Evolutionary conservation across 2,329 filamentous ascomycete species (phyloP).

Genomic region (Bisporella sp.): DNA sequence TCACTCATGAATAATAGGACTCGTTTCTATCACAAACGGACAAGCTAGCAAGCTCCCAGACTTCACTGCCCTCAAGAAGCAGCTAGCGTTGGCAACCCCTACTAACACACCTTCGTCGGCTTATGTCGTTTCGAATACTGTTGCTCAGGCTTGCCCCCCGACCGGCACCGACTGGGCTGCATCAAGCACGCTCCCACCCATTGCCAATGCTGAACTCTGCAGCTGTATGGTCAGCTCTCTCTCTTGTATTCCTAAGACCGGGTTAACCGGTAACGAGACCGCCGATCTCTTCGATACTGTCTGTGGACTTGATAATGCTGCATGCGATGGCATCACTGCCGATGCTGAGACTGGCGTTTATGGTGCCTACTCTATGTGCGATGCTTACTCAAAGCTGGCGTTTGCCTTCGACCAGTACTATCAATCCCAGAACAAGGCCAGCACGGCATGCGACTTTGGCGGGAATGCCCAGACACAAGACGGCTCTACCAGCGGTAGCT

Average conservation of each 20-base stretch:
- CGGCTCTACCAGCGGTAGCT: conserved; percentile 41
- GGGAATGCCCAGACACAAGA: conserved; percentile 53
- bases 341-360: conserved; percentile 64
- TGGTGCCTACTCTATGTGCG: conserved; percentile 75
- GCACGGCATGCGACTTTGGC: conserved; percentile 63
- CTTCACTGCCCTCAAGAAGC: conserved; percentile 64
- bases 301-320: conserved; percentile 50
- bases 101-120: conserved; percentile 54
- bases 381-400: conserved; percentile 60
- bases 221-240: conserved; percentile 75
- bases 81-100: conserved; percentile 63
- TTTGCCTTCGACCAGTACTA: conserved; percentile 73
- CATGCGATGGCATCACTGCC: conserved; percentile 61
- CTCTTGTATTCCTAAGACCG: conserved; percentile 58
- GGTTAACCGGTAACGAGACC: conserved; percentile 51
- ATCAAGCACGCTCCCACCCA: conserved; percentile 66
- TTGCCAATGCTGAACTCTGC: conserved; percentile 73
- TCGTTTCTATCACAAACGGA: conserved; percentile 54
- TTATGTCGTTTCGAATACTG: conserved; percentile 70
- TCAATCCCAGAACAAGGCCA: conserved; percentile 43
- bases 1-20: conserved; percentile 39
- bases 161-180: conserved; percentile 62
- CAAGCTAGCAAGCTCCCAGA: conserved; percentile 63
- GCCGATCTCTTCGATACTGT: conserved; percentile 66
- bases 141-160: conserved; percentile 63